These are phyloP conservation scores for Solioccasus polychromus DNA, from an alignment of 768 basidiomycete genomes.

Conservation along the genomic window DNA sequence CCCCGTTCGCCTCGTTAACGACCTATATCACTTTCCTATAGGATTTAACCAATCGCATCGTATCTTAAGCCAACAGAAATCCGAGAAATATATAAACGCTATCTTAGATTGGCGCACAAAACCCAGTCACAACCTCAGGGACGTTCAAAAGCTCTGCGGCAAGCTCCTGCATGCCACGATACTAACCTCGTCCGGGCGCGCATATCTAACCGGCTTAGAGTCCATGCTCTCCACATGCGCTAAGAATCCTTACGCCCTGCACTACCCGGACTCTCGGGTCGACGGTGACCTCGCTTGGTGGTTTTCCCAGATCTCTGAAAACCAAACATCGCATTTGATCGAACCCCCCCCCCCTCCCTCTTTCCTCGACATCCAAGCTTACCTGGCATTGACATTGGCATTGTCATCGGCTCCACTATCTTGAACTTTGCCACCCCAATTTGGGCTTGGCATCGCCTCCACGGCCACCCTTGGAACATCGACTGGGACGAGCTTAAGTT, in stretches of 20 bases:
- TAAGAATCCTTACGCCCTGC: slow-evolving; percentile 33
- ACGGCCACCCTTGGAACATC: too few relatives aligned
- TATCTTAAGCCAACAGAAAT: slow-evolving; percentile 28
- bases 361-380: not conserved
- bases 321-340: too few relatives aligned
- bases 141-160: slow-evolving; percentile 4
- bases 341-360: not conserved
- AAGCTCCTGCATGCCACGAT: slow-evolving; percentile 14
- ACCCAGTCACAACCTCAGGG: not conserved
- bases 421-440: too few relatives aligned
- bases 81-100: slow-evolving; percentile 1
- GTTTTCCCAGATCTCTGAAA: not conserved
- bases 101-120: not conserved
- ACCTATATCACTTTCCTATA: slow-evolving; percentile 34
- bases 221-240: slow-evolving; percentile 29
- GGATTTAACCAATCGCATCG: slow-evolving; percentile 26
- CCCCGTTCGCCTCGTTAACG: not conserved
- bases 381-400: slow-evolving; percentile 2
- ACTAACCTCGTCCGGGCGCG: slow-evolving; percentile 27
- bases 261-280: not conserved
- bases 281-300: not conserved
- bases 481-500: too few relatives aligned
- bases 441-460: too few relatives aligned
- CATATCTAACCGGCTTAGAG: slow-evolving; percentile 42
- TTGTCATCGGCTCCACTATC: not conserved